Conservation (phyloP, 2,329 filamentous ascomycete species). For the Endoconidiophora laricicola region DNA sequence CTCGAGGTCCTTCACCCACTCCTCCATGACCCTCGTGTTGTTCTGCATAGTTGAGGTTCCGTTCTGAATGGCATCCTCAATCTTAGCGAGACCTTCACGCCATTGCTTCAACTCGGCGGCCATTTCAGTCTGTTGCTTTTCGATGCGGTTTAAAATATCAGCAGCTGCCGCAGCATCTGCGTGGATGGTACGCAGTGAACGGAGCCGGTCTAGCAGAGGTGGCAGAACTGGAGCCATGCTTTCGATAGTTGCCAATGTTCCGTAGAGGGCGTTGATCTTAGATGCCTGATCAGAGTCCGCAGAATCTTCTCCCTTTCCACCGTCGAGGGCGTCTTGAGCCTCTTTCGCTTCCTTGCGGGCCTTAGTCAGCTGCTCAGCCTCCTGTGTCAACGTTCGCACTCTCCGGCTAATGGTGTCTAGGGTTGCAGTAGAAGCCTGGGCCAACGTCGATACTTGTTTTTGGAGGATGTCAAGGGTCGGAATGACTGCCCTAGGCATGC, state of each 20-base stretch:
- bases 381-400: slow-evolving; percentile 51
- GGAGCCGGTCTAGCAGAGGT: slow-evolving; percentile 65
- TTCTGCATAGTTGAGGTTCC: slow-evolving; percentile 53
- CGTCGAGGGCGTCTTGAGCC: slow-evolving; percentile 38
- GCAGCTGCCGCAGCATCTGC: slow-evolving; percentile 70
- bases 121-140: slow-evolving; percentile 68
- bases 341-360: slow-evolving; percentile 43
- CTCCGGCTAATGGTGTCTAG: slow-evolving; percentile 56
- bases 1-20: slow-evolving; percentile 80
- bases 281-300: slow-evolving; percentile 54
- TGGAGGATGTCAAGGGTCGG: slow-evolving; percentile 69
- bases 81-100: slow-evolving; percentile 61
- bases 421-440: slow-evolving; percentile 53
- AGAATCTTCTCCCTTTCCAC: slow-evolving; percentile 12
- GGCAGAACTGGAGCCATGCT: slow-evolving; percentile 71
- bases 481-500: slow-evolving; percentile 52
- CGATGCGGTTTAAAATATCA: slow-evolving; percentile 59
- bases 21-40: slow-evolving; percentile 73
- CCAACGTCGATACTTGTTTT: slow-evolving; percentile 61
- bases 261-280: slow-evolving; percentile 85
- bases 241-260: slow-evolving; percentile 76
- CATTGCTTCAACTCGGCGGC: slow-evolving; percentile 70
- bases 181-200: slow-evolving; percentile 71
- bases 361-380: slow-evolving; percentile 57
- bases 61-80: slow-evolving; percentile 58